Evolutionary conservation across 352 stramenopile species (phyloP).

Genomic region (Peronospora farinosa): DNA sequence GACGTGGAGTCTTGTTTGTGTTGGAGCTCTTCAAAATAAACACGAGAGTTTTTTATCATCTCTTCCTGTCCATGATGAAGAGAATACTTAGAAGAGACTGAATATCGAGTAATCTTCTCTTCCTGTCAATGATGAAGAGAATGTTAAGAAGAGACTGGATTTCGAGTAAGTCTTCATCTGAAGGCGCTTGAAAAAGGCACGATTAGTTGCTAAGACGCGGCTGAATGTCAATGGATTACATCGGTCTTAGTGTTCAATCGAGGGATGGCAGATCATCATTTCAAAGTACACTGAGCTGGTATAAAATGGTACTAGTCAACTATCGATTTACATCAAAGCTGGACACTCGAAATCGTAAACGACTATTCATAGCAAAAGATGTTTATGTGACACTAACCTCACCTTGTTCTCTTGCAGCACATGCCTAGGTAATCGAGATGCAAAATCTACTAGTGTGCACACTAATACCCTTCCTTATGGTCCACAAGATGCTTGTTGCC

Average conservation of each 20-base stretch:
- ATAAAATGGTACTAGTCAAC: too few species aligned
- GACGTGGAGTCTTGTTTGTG: constrained; percentile 1
- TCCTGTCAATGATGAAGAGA: constrained; percentile 1
- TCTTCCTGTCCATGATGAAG: constrained; percentile 4
- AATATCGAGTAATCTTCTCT: constrained; percentile 1
- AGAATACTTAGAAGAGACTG: constrained; percentile 6
- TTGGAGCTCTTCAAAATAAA: constrained; percentile 7
- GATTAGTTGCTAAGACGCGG: not conserved
- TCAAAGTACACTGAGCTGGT: too few species aligned
- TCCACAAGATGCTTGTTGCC: constrained; percentile 1
- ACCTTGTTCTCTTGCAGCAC: too few species aligned
- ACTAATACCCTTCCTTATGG: not conserved
- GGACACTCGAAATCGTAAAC: too few species aligned
- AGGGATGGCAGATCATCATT: too few species aligned
- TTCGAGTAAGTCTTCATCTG: not conserved
- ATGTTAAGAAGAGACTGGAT: constrained; percentile 4
- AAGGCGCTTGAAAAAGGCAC: constrained; percentile 1
- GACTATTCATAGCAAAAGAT: too few species aligned
- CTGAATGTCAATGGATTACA: too few species aligned
- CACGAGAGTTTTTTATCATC: not conserved
- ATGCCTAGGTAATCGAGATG: too few species aligned
- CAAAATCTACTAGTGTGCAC: not conserved
- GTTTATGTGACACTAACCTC: too few species aligned
- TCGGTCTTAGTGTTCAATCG: too few species aligned
- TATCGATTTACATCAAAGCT: too few species aligned